These are phyloP conservation scores for Pyricularia sp. DNA, from an alignment of 2,329 filamentous ascomycete genomes.

Conservation along the genomic window DNA sequence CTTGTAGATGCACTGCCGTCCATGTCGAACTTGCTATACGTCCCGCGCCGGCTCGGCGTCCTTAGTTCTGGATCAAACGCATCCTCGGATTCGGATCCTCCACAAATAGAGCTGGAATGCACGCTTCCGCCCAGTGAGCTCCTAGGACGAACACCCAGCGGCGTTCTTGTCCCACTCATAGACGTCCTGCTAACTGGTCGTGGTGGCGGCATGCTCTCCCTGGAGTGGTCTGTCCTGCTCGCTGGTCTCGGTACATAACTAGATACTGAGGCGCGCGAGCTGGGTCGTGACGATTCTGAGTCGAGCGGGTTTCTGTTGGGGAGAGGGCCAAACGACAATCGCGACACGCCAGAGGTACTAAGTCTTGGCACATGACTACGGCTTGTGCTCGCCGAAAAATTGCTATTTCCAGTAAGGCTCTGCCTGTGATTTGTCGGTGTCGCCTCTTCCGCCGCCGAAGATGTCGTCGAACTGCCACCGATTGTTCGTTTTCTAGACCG, in stretches of 20 bases:
- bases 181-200: slow-evolving; percentile 52
- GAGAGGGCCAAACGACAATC: slow-evolving; percentile 50
- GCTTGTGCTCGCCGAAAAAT: slow-evolving; percentile 8
- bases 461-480: slow-evolving; percentile 33
- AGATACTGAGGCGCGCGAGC: slow-evolving; percentile 55
- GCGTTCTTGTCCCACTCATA: slow-evolving; percentile 56
- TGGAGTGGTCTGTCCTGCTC: slow-evolving; percentile 33
- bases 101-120: slow-evolving; percentile 35
- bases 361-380: slow-evolving; percentile 42
- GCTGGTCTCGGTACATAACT: slow-evolving; percentile 33
- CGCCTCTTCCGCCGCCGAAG: slow-evolving; percentile 36
- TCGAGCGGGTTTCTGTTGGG: slow-evolving; percentile 39
- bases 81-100: slow-evolving; percentile 29
- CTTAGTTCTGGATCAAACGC: slow-evolving; percentile 27
- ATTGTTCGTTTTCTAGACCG: slow-evolving; percentile 57
- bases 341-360: slow-evolving; percentile 48
- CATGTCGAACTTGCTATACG: slow-evolving; percentile 33
- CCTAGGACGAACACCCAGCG: slow-evolving; percentile 51
- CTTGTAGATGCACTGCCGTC: slow-evolving; percentile 19
- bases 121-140: slow-evolving; percentile 57
- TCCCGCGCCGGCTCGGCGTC: slow-evolving; percentile 43
- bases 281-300: slow-evolving; percentile 48
- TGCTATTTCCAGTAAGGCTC: slow-evolving; percentile 11
- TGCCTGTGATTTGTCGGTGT: slow-evolving; percentile 27
- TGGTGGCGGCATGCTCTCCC: slow-evolving; percentile 32